Evolutionary conservation across 768 basidiomycete species (phyloP).

Genomic region (Dentipellis fragilis): DNA sequence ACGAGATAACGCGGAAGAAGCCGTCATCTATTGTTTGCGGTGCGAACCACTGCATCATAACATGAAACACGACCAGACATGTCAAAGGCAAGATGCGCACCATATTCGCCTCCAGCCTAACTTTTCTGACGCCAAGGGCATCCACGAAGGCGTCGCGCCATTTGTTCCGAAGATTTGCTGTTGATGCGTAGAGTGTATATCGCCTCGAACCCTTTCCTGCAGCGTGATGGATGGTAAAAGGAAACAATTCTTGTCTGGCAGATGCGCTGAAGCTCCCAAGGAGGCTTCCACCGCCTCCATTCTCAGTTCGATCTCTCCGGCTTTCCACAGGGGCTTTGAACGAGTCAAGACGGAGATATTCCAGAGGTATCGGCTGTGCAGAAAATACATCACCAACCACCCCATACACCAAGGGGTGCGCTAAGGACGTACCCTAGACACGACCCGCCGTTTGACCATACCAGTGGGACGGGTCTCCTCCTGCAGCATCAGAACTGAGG

Average conservation of each 20-base stretch:
- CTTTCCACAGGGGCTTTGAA: constrained; percentile 52
- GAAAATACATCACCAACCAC: constrained; percentile 4
- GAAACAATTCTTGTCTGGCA: constrained; percentile 49
- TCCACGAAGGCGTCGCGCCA: constrained; percentile 57
- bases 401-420: background rate
- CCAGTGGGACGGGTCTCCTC: constrained; percentile 48
- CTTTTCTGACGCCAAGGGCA: constrained; percentile 53
- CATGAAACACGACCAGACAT: background rate
- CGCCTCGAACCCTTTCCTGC: constrained; percentile 41
- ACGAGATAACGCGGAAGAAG: constrained; percentile 39
- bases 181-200: constrained; percentile 64
- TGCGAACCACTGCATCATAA: constrained; percentile 49
- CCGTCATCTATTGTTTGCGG: constrained; percentile 47
- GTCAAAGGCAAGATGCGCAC: constrained; percentile 26
- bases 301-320: constrained; percentile 54
- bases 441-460: constrained; percentile 38
- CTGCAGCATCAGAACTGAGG: constrained; percentile 50
- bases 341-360: constrained; percentile 62
- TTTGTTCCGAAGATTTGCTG: constrained; percentile 44
- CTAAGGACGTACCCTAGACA: constrained; percentile 48
- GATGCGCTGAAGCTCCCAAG: constrained; percentile 36
- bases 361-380: constrained; percentile 65
- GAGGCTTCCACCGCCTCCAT: constrained; percentile 29
- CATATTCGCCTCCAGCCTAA: constrained; percentile 62
- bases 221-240: constrained; percentile 71